These are phyloP conservation scores for Trichophyton benhamiae DNA, from an alignment of 2,329 filamentous ascomycete genomes.

Conservation along the genomic window DNA sequence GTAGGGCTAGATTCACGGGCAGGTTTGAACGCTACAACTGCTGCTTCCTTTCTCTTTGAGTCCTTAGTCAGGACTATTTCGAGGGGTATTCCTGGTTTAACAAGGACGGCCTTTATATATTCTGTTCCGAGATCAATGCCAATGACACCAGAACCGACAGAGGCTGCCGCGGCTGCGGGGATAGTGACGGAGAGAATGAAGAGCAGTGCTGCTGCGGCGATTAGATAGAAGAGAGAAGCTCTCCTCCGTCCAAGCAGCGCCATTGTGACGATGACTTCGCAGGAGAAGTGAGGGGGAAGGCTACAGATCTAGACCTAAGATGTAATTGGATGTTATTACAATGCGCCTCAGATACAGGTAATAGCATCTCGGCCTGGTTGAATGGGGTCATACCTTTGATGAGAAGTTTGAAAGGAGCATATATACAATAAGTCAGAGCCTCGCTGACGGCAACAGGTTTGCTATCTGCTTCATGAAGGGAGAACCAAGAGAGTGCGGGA, in stretches of 20 bases:
- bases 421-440: conserved; percentile 6
- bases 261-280: conserved; percentile 23
- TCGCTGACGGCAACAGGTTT: not conserved
- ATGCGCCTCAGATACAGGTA: not conserved
- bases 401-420: conserved; percentile 1
- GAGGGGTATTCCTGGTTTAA: conserved; percentile 92
- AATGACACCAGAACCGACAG: conserved; percentile 63
- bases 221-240: conserved; percentile 14
- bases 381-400: conserved; percentile 4
- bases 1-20: conserved; percentile 50
- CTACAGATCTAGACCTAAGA: not conserved
- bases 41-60: conserved; percentile 87
- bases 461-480: not conserved
- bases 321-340: not conserved
- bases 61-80: conserved; percentile 98
- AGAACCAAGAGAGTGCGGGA: not conserved
- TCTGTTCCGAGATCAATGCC: conserved; percentile 92
- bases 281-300: not conserved
- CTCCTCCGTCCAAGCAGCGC: conserved; percentile 31
- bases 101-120: conserved; percentile 89
- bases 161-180: conserved; percentile 42
- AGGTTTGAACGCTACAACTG: conserved; percentile 88
- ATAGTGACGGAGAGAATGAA: conserved; percentile 43
- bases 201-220: conserved; percentile 35
- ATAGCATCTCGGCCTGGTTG: not conserved